Conservation (phyloP, 2,329 filamentous ascomycete genomes). For the Microcera coccophila region DNA sequence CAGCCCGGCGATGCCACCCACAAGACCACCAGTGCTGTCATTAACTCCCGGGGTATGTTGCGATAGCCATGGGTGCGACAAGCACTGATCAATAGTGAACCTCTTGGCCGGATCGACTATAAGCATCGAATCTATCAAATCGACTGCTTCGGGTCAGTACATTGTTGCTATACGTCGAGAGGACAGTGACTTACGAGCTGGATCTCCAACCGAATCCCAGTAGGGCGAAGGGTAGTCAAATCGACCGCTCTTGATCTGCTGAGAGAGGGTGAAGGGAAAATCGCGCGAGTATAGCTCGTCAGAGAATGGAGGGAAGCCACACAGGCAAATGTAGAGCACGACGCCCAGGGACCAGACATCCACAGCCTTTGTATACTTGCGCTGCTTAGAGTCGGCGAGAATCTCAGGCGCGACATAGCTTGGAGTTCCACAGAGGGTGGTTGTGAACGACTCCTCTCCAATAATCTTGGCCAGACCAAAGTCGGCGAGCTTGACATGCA, state of each 20-base stretch:
- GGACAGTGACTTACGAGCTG: constrained; percentile 54
- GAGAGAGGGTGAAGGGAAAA: constrained; percentile 82
- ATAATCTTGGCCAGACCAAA: constrained; percentile 98
- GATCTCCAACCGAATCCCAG: constrained; percentile 62
- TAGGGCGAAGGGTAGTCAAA: constrained; percentile 97
- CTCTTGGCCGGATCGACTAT: constrained; percentile 80
- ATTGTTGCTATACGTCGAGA: background rate
- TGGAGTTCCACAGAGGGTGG: constrained; percentile 92
- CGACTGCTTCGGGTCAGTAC: constrained; percentile 46
- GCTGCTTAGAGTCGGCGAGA: constrained; percentile 71
- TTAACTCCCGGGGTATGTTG: constrained; percentile 57
- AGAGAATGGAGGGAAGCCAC: constrained; percentile 94
- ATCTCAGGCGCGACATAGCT: constrained; percentile 97
- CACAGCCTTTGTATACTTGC: constrained; percentile 90
- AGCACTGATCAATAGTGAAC: constrained; percentile 84
- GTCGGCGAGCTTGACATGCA: constrained; percentile 88
- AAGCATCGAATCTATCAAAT: constrained; percentile 93
- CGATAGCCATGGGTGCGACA: constrained; percentile 86
- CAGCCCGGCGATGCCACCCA: constrained; percentile 76
- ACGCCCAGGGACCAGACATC: constrained; percentile 98
- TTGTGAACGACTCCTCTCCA: constrained; percentile 96
- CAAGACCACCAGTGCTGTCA: constrained; percentile 89
- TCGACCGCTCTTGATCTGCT: constrained; percentile 83
- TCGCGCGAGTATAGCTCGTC: constrained; percentile 81
- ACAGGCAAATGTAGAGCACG: constrained; percentile 93